phyloP scores from a whole-genome alignment of 495 filamentous ascomycete species.

The Apiosordaria backusii region DNA sequence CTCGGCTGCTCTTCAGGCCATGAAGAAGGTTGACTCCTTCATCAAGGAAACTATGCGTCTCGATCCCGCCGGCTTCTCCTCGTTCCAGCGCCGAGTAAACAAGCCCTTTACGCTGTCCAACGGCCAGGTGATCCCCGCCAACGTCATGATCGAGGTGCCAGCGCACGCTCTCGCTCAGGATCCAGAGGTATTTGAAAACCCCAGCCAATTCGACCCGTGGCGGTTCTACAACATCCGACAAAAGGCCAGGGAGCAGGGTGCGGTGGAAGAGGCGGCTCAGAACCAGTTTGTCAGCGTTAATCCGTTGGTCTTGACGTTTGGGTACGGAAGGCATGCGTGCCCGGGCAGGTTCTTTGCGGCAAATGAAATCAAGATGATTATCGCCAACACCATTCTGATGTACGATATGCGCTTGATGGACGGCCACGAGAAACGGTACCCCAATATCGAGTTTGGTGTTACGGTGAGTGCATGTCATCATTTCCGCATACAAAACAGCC shows the following conservation, averaged over 20 bases:
- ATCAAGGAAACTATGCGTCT: slow-evolving; percentile 36
- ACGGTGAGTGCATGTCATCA: slow-evolving; percentile 10
- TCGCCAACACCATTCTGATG: slow-evolving; percentile 51
- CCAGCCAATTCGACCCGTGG: slow-evolving; percentile 46
- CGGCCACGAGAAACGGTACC: slow-evolving; percentile 21
- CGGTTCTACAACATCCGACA: slow-evolving; percentile 49
- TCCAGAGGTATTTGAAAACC: slow-evolving; percentile 28
- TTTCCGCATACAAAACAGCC: background rate
- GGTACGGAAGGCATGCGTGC: slow-evolving; percentile 55
- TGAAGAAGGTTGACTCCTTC: slow-evolving; percentile 39
- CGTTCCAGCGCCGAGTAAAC: slow-evolving; percentile 39
- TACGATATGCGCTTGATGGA: slow-evolving; percentile 50
- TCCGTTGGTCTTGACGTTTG: slow-evolving; percentile 44
- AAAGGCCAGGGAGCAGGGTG: slow-evolving; percentile 29
- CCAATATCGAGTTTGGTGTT: slow-evolving; percentile 17
- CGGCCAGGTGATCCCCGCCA: slow-evolving; percentile 38
- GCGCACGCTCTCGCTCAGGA: slow-evolving; percentile 33
- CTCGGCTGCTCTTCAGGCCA: slow-evolving; percentile 28
- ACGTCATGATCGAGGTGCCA: slow-evolving; percentile 39
- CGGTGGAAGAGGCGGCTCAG: slow-evolving; percentile 24
- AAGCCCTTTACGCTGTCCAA: slow-evolving; percentile 41
- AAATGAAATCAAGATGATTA: slow-evolving; percentile 53
- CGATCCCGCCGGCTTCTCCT: slow-evolving; percentile 11
- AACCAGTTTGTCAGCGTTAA: slow-evolving; percentile 44
- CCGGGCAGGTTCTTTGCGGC: slow-evolving; percentile 58